Conservation (phyloP, 495 filamentous ascomycete species). For the Neurospora sp. region DNA sequence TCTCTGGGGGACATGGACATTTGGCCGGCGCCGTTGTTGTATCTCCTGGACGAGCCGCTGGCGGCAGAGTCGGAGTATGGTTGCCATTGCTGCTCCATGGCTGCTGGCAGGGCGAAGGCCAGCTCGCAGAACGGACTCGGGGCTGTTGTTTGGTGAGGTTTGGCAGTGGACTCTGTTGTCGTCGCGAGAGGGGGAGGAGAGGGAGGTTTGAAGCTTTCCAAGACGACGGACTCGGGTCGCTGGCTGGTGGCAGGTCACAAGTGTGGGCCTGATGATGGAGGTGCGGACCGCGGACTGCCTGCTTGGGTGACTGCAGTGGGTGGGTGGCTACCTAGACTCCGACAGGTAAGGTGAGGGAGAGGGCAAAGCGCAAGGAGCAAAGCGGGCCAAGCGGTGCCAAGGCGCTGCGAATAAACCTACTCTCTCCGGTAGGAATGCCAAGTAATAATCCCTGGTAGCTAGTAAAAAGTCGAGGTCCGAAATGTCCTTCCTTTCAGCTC, state of each 20-base stretch:
- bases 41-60: constrained; percentile 37
- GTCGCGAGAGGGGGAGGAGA: not conserved
- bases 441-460: not conserved
- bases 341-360: not conserved
- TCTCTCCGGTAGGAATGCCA: not conserved
- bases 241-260: constrained; percentile 8
- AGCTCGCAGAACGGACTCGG: not conserved
- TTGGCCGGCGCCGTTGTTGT: constrained; percentile 36
- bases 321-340: not conserved
- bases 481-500: not conserved
- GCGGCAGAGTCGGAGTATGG: constrained; percentile 35
- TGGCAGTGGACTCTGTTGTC: constrained; percentile 5
- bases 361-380: not conserved
- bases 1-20: constrained; percentile 36
- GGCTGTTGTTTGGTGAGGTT: constrained; percentile 1
- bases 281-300: not conserved
- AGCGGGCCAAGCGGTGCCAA: not conserved
- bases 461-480: not conserved
- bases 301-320: not conserved
- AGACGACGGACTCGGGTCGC: constrained; percentile 9
- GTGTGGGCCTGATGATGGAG: constrained; percentile 1
- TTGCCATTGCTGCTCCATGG: constrained; percentile 49
- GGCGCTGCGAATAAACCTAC: not conserved
- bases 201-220: constrained; percentile 10
- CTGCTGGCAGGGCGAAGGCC: constrained; percentile 17